Conservation (phyloP, 164 flowering plant genomes). For the Stephania japonica region DNA sequence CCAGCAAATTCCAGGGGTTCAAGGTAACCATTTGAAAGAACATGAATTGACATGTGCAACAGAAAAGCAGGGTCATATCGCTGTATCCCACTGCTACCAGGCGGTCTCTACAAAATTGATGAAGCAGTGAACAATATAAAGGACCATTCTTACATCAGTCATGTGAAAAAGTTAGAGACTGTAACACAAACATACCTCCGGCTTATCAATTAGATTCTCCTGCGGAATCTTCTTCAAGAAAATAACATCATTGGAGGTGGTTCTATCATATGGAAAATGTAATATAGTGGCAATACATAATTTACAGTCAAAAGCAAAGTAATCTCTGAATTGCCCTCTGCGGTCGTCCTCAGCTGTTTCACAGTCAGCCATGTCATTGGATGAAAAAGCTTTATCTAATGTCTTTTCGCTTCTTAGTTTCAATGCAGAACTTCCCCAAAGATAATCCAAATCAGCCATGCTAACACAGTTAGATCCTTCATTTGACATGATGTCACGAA, state of each 20-base stretch:
- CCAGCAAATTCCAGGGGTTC: constrained; percentile 80
- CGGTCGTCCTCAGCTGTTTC: constrained; percentile 42
- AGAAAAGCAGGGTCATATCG: constrained; percentile 84
- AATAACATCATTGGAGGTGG: constrained; percentile 14
- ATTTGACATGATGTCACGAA: constrained; percentile 48
- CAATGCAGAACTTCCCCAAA: constrained; percentile 80
- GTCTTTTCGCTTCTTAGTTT: constrained; percentile 39
- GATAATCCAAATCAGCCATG: constrained; percentile 55
- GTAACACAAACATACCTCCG: constrained; percentile 31
- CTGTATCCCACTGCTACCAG: constrained; percentile 20
- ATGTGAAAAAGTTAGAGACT: neutral
- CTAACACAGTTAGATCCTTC: constrained; percentile 27
- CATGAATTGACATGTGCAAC: constrained; percentile 65
- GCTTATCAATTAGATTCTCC: constrained; percentile 17
- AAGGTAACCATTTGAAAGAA: constrained; percentile 54
- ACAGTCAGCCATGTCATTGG: constrained; percentile 18
- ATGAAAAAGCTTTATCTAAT: constrained; percentile 30
- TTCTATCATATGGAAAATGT: constrained; percentile 57
- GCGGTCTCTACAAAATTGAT: constrained; percentile 29
- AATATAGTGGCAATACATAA: constrained; percentile 53
- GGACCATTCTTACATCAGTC: neutral
- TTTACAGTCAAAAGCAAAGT: constrained; percentile 60
- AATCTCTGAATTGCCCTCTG: constrained; percentile 65
- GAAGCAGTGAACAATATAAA: constrained; percentile 6
- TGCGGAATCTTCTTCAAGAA: constrained; percentile 20